phyloP scores from a whole-genome alignment of 805 yeast genomes.

The Spathaspora gorwiae region DNA sequence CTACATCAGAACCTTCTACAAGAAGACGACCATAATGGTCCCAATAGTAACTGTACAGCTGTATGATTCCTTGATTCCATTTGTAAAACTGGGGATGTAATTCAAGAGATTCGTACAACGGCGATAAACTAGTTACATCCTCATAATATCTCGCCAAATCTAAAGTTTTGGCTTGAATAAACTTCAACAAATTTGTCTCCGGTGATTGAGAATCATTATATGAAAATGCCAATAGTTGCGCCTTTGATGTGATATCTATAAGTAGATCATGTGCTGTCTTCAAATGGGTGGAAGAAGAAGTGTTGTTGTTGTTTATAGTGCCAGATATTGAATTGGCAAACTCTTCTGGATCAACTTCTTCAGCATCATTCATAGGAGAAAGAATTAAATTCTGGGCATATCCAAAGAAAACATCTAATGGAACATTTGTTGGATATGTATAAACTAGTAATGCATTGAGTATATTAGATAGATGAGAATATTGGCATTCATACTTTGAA shows the following conservation, averaged over 20 bases:
- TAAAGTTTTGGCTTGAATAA: constrained; percentile 13
- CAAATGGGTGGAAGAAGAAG: background rate
- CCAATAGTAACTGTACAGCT: constrained; percentile 28
- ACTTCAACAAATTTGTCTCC: constrained; percentile 14
- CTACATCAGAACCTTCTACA: background rate
- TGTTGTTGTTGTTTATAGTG: too few species aligned
- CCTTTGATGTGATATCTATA: constrained; percentile 2
- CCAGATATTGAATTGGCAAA: background rate
- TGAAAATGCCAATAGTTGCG: background rate
- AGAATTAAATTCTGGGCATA: background rate
- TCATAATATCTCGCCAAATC: constrained; percentile 16
- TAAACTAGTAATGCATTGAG: constrained; percentile 7
- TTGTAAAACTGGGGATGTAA: constrained; percentile 13
- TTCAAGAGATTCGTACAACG: constrained; percentile 10
- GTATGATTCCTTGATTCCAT: constrained; percentile 26
- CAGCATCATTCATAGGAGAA: background rate
- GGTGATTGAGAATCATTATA: background rate
- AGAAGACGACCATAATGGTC: constrained; percentile 15
- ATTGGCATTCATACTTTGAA: background rate
- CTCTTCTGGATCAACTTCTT: constrained; percentile 6
- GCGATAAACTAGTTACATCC: constrained; percentile 13
- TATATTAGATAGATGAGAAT: constrained; percentile 5
- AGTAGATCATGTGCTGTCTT: constrained; percentile 10
- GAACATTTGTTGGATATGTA: constrained; percentile 6
- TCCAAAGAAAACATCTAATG: background rate